phyloP scores from a whole-genome alignment of 2,329 filamentous ascomycete genomes.

The Hypoxylon sp. region DNA sequence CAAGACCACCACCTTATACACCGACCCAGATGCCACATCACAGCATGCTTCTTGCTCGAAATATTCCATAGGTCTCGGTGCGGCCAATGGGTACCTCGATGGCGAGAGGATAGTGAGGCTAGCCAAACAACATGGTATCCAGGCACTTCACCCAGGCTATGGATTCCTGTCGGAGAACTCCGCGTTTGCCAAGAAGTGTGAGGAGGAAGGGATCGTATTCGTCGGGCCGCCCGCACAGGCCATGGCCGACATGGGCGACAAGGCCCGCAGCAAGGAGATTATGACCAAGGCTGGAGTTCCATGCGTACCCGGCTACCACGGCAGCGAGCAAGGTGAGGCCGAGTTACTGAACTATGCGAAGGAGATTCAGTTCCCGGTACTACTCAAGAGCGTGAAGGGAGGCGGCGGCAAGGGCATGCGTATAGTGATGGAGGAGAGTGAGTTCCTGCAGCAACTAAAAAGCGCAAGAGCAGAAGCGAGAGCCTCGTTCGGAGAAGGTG shows the following conservation, averaged over 20 bases:
- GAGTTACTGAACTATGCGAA: slow-evolving; percentile 76
- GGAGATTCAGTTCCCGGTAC: slow-evolving; percentile 75
- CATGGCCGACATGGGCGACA: slow-evolving; percentile 77
- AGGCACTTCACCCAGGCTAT: slow-evolving; percentile 95
- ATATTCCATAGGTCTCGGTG: slow-evolving; percentile 85
- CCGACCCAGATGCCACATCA: slow-evolving; percentile 85
- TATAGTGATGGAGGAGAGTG: slow-evolving; percentile 75
- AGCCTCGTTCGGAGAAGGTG: slow-evolving; percentile 82
- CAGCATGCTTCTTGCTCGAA: slow-evolving; percentile 91
- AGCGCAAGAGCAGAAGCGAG: slow-evolving; percentile 81
- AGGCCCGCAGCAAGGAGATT: slow-evolving; percentile 87
- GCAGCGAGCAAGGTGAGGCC: slow-evolving; percentile 78
- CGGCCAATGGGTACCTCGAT: slow-evolving; percentile 89
- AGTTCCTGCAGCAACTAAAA: slow-evolving; percentile 77
- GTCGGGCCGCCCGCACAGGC: slow-evolving; percentile 89
- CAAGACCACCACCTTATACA: slow-evolving; percentile 93
- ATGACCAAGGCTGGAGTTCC: slow-evolving; percentile 96
- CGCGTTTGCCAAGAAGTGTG: slow-evolving; percentile 87
- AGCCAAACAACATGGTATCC: slow-evolving; percentile 86
- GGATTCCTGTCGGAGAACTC: slow-evolving; percentile 97
- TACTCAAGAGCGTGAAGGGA: slow-evolving; percentile 83
- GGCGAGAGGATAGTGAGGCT: slow-evolving; percentile 91
- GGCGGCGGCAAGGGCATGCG: slow-evolving; percentile 89
- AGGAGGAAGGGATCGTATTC: slow-evolving; percentile 90
- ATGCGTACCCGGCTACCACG: slow-evolving; percentile 97